phyloP scores from a whole-genome alignment of 208 protist genomes.

The Crithidia sp. region DNA sequence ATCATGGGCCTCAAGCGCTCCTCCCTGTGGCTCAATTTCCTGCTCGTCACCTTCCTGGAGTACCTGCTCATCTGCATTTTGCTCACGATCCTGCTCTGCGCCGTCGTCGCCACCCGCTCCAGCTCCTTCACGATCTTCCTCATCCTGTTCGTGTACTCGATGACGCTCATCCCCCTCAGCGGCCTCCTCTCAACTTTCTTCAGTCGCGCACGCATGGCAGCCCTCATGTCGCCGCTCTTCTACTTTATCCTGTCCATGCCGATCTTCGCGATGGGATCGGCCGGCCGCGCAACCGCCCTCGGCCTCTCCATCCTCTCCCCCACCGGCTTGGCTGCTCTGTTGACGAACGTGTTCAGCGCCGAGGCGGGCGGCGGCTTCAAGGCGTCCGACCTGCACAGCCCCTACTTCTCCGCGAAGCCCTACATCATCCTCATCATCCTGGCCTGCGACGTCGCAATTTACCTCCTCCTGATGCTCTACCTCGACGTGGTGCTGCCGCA shows the following conservation, averaged over 20 bases:
- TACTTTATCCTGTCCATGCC: conserved; percentile 48
- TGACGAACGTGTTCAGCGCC: conserved; percentile 30
- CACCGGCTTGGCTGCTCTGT: conserved; percentile 41
- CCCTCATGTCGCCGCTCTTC: conserved; percentile 66
- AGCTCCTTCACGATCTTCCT: conserved; percentile 58
- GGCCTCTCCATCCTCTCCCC: conserved; percentile 62
- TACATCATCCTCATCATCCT: conserved; percentile 35
- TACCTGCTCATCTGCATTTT: conserved; percentile 50
- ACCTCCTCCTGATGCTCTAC: conserved; percentile 64
- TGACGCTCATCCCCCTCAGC: conserved; percentile 56
- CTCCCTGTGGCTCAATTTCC: conserved; percentile 59
- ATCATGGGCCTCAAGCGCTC: conserved; percentile 82
- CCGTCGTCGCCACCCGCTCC: conserved; percentile 45
- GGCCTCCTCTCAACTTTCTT: conserved; percentile 69
- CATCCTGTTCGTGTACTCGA: conserved; percentile 55
- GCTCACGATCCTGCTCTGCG: conserved; percentile 56
- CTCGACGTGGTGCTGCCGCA: conserved; percentile 71
- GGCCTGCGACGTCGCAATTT: conserved; percentile 44
- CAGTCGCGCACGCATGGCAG: conserved; percentile 60
- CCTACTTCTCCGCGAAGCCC: conserved; percentile 27
- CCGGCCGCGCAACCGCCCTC: conserved; percentile 9
- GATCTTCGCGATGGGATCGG: conserved; percentile 40
- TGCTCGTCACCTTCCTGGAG: conserved; percentile 62
- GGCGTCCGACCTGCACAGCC: conserved; percentile 29
- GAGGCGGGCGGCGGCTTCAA: conserved; percentile 50